phyloP scores from a whole-genome alignment of 164 flowering plant genomes.

The Nymphaea thermarum region DNA sequence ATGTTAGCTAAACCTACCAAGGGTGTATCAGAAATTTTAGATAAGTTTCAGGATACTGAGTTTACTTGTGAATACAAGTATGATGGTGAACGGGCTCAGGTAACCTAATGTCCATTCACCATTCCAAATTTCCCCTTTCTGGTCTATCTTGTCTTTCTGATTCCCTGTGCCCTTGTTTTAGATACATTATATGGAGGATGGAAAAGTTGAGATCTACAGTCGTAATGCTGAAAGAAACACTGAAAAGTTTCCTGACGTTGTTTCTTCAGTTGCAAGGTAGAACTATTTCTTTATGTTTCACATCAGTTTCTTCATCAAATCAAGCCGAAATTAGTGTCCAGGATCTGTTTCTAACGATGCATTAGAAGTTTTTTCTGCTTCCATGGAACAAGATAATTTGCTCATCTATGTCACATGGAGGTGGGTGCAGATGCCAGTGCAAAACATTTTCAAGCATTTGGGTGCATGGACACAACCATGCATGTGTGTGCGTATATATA shows the following conservation, averaged over 20 bases:
- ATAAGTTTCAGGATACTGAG: constrained; percentile 80
- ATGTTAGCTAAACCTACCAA: constrained; percentile 98
- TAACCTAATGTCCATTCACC: constrained; percentile 10
- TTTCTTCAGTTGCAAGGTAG: constrained; percentile 54
- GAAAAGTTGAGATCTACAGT: constrained; percentile 91
- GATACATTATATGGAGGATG: constrained; percentile 89
- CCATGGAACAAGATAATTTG: too few species aligned
- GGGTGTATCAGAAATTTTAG: constrained; percentile 80
- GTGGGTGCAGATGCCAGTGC: too few species aligned
- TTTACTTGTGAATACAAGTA: constrained; percentile 98
- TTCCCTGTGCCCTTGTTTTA: constrained; percentile 13
- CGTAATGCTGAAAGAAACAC: constrained; percentile 96
- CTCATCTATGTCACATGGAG: too few species aligned
- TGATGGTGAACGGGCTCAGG: constrained; percentile 99
- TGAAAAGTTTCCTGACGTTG: constrained; percentile 92
- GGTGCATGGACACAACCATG: too few species aligned
- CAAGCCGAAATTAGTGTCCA: not conserved
- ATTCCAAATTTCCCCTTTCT: not conserved
- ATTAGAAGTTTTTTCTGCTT: too few species aligned
- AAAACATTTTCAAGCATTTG: too few species aligned
- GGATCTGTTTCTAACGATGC: too few species aligned
- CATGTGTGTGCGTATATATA: too few species aligned
- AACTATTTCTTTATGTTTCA: not conserved
- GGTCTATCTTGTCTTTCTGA: not conserved
- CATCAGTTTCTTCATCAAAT: not conserved